These are phyloP conservation scores for Solanum tacnaense DNA, from an alignment of 257 asterid species.

Conservation along the genomic window DNA sequence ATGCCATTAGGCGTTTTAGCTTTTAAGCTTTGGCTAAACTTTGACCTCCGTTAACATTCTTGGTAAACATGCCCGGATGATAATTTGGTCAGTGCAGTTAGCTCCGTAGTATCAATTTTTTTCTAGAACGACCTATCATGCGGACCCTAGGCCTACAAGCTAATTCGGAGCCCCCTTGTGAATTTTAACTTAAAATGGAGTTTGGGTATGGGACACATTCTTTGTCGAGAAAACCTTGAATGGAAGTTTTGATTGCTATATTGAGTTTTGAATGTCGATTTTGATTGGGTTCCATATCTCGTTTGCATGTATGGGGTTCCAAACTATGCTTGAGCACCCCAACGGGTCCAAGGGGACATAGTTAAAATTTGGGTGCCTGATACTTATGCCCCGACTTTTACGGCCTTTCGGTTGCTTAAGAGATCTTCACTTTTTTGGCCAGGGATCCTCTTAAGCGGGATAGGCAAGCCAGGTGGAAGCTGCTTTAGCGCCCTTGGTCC, in stretches of 20 bases:
- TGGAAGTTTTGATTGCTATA: neutral
- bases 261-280: neutral
- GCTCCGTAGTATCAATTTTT: neutral
- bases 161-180: neutral
- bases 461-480: neutral
- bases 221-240: neutral
- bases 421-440: neutral
- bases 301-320: neutral
- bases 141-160: neutral
- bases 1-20: too few relatives aligned
- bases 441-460: neutral
- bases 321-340: neutral
- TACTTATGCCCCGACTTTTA: neutral
- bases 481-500: neutral
- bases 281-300: neutral
- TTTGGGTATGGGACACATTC: neutral
- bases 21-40: neutral
- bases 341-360: neutral
- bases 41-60: neutral
- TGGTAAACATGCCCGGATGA: too few relatives aligned
- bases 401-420: neutral
- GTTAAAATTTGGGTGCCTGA: neutral
- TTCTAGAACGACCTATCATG: neutral
- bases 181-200: neutral
- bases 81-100: neutral